Evolutionary conservation across 805 yeast species (phyloP), one percentile per base, ranked within the genome.

Genomic region (Candida patagonica): DNA sequence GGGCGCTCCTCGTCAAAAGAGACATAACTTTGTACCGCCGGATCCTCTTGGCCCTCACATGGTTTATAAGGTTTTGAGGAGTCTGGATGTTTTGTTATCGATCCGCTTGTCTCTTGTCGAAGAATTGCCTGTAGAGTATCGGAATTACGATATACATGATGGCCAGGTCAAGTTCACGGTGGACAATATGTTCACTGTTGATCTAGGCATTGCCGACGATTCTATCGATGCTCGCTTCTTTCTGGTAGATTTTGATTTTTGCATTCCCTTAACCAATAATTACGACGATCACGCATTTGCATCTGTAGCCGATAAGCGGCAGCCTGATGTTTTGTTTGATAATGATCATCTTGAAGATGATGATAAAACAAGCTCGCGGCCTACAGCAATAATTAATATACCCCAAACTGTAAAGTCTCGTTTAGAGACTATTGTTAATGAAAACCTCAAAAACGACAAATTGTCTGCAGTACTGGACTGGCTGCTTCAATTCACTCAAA

Each of bases 1-100:
- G 29, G 94, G 95, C 3, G 66, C 80, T 45, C 95, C 96, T 1
- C 76, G 73, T 27, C 66, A 83, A 29, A 78, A 86, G 2, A 67
- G 80, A 0, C 77, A 80, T 54, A 71, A 71, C 47, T 73, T 76
- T 46, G 60, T 79, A 4, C 67, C 72, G 12, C 60, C 63, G 9
- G 58, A 65, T 26, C 66, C 66, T 4, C 63, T 89, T 4, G 65
- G 77, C 3, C 66, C 81, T 1, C 59, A 65, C 25, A 70, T 74
- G 46, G 73, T 82, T 1, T 61, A 84, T 29, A 68, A 70, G 36
- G 79, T 80, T 1, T 59, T 89, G 35, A 64, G 66, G 39, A 79
- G 82, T 51, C 67, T 89, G 49, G 84, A 89, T 53, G 74, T 85
- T 26, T 70, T 78, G 22, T 60, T 88, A 12, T 73, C 88, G 1